phyloP scores from a whole-genome alignment of 129 eudicot species.

The Centaurea solstitialis region DNA sequence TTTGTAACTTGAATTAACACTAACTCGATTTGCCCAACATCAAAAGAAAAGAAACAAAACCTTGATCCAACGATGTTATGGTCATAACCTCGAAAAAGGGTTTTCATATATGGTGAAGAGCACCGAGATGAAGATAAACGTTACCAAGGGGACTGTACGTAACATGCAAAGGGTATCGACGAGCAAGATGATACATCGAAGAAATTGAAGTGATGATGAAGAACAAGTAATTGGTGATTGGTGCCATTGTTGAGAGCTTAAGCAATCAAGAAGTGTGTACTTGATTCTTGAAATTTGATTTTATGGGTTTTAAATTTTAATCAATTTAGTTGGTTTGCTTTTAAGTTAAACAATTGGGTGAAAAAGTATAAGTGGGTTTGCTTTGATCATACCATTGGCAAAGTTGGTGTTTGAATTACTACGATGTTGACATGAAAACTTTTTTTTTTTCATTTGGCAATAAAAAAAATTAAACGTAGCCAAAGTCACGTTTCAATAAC shows the following conservation, averaged over 20 bases:
- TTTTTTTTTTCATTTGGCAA: background rate
- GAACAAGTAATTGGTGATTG: conserved; percentile 19
- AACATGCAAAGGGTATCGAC: background rate
- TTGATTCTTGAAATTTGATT: background rate
- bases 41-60: background rate
- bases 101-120: background rate
- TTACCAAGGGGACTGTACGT: conserved; percentile 9
- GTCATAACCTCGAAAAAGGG: background rate
- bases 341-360: background rate
- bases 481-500: too few relatives aligned
- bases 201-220: conserved; percentile 20
- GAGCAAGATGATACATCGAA: background rate
- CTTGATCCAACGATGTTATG: background rate
- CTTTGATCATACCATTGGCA: conserved; percentile 2
- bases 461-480: too few relatives aligned
- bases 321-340: background rate
- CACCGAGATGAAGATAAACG: background rate
- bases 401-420: conserved; percentile 10
- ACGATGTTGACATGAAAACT: conserved; percentile 4
- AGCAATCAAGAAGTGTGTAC: background rate
- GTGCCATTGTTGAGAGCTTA: conserved; percentile 23
- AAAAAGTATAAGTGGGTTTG: conserved; percentile 11
- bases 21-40: background rate
- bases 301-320: background rate
- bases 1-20: background rate